Percentiles rank a stretch among this genome's conserved stretches.
Conservation (phyloP, 208 protist species). For the Leishmania aethiopica region DNA sequence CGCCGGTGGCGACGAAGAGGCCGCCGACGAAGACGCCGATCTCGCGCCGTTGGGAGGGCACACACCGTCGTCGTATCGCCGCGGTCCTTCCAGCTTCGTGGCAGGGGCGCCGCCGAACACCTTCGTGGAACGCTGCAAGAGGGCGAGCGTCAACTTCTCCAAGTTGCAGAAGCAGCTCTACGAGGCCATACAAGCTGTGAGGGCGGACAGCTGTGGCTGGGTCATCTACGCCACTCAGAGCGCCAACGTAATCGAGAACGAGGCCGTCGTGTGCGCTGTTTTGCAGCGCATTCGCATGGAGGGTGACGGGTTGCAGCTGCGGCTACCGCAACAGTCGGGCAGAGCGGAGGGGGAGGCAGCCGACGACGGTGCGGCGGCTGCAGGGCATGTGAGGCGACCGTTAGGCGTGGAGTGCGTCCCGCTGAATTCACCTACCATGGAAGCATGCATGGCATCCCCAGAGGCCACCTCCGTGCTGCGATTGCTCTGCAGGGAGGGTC, state of each 20-base stretch:
- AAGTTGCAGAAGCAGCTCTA: conserved; percentile 43
- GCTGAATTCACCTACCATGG: conserved; percentile 8
- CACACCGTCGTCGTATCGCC: not conserved
- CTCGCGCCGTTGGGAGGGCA: not conserved
- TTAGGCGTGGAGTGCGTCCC: conserved; percentile 33
- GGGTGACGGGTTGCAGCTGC: not conserved
- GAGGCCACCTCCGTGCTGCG: conserved; percentile 18
- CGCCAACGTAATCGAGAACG: conserved; percentile 95
- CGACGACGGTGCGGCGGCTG: not conserved
- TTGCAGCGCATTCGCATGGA: conserved; percentile 38
- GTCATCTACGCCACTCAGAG: conserved; percentile 94
- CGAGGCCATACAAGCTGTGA: conserved; percentile 23
- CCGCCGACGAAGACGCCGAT: conserved; percentile 14
- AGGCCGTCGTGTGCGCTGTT: conserved; percentile 90
- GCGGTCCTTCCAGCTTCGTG: not conserved
- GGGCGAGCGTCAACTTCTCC: conserved; percentile 43
- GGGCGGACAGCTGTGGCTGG: conserved; percentile 37
- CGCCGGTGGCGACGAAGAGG: conserved; percentile 8
- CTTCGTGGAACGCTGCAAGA: conserved; percentile 53
- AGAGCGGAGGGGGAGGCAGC: not conserved
- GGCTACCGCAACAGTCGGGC: not conserved
- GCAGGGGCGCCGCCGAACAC: conserved; percentile 31
- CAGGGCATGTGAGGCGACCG: not conserved
- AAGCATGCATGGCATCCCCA: conserved; percentile 2
- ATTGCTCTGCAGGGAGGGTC: conserved; percentile 23